Percentiles rank a stretch among this genome's conserved stretches.
Conservation (phyloP, 176 grass and related monocot genomes). For the Carex littledalei region DNA sequence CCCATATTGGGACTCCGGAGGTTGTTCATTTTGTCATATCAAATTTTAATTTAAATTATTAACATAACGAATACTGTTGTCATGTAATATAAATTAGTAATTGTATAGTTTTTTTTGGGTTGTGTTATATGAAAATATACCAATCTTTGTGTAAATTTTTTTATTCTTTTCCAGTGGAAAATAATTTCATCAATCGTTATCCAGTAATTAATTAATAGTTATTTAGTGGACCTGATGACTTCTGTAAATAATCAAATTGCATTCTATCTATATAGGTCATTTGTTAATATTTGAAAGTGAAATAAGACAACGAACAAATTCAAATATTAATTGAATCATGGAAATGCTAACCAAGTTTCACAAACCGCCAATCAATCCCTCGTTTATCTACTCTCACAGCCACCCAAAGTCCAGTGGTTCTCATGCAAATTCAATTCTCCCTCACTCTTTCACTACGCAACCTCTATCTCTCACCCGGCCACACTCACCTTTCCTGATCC, state of each 20-base stretch:
- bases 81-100: neutral
- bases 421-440: conserved; percentile 20
- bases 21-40: neutral
- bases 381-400: conserved; percentile 10
- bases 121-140: too few relatives aligned
- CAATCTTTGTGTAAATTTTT: too few relatives aligned
- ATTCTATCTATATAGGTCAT: neutral
- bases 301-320: neutral
- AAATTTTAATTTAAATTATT: neutral
- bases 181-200: too few relatives aligned
- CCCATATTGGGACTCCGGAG: neutral
- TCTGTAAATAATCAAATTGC: neutral
- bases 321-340: neutral
- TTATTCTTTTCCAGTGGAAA: too few relatives aligned
- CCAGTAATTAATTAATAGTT: too few relatives aligned
- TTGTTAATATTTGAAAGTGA: conserved; percentile 1
- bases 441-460: neutral
- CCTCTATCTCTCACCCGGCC: neutral
- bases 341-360: neutral
- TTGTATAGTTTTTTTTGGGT: too few relatives aligned
- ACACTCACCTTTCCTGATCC: neutral
- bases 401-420: conserved; percentile 18
- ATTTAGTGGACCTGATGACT: neutral
- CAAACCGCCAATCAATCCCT: neutral
- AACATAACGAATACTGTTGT: neutral